These are phyloP conservation scores for Tolypocladium amazonense DNA, from an alignment of 2,329 filamentous ascomycete species.

Conservation along the genomic window DNA sequence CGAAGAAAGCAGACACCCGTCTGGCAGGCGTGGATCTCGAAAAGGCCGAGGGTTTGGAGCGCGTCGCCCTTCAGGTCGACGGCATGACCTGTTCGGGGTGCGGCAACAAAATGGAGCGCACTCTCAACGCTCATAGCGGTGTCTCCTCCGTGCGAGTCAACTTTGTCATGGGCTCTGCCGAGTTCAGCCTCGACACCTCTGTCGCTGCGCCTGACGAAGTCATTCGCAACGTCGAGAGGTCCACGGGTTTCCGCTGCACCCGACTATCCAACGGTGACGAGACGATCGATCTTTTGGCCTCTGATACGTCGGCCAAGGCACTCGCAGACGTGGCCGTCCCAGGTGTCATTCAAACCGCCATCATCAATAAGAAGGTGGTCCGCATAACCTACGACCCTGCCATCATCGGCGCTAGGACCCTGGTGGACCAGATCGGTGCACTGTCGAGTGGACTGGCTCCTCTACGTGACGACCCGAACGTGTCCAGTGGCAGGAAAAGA, in stretches of 20 bases:
- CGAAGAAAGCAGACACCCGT: not conserved
- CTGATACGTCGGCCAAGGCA: conserved; percentile 8
- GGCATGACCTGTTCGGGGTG: conserved; percentile 28
- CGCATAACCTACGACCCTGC: conserved; percentile 23
- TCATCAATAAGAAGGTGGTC: conserved; percentile 18
- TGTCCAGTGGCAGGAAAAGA: conserved; percentile 17
- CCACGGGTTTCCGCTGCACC: conserved; percentile 19
- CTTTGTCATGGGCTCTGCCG: conserved; percentile 25
- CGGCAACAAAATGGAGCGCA: conserved; percentile 20
- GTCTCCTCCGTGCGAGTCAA: conserved; percentile 22
- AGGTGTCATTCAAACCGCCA: conserved; percentile 14
- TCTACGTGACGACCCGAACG: conserved; percentile 18
- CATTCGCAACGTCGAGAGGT: conserved; percentile 13
- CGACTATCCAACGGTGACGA: conserved; percentile 15
- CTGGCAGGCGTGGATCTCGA: conserved; percentile 11
- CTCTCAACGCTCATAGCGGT: conserved; percentile 14
- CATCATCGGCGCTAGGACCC: conserved; percentile 18
- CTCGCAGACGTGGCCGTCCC: conserved; percentile 8
- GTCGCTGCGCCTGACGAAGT: conserved; percentile 15
- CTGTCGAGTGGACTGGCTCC: conserved; percentile 16
- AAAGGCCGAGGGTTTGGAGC: conserved; percentile 13
- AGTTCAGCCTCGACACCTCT: conserved; percentile 17
- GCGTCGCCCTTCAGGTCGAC: conserved; percentile 16
- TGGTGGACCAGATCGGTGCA: conserved; percentile 11
- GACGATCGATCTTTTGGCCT: conserved; percentile 16